A percentile compares a stretch with the other conserved stretches of the same genome.
Evolutionary conservation across 495 filamentous ascomycete species (phyloP).

Genomic region (Wilcoxina mikolae): DNA sequence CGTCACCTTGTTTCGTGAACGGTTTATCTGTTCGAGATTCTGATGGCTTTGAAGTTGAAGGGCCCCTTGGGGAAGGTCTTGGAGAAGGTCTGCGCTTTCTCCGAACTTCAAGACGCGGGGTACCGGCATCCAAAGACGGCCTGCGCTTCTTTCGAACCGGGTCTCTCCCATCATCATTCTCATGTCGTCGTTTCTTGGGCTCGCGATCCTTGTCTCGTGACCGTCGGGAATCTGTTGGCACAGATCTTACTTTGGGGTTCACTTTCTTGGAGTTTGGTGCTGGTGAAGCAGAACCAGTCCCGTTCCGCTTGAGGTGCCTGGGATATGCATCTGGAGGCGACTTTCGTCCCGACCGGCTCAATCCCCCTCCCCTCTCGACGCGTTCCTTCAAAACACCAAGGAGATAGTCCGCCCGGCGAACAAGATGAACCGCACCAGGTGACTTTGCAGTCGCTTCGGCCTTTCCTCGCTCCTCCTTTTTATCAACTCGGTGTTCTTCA

Average conservation of each 20-base stretch:
- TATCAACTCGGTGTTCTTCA: conserved; percentile 93
- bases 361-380: conserved; percentile 12
- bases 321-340: conserved; percentile 30
- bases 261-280: conserved; percentile 30
- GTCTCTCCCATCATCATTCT: conserved; percentile 23
- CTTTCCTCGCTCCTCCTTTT: conserved; percentile 78
- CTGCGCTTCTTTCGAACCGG: conserved; percentile 27
- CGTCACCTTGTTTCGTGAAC: conserved; percentile 4
- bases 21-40: conserved; percentile 2
- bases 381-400: conserved; percentile 68
- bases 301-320: conserved; percentile 23
- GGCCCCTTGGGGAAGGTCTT: conserved; percentile 13
- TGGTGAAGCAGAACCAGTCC: conserved; percentile 41
- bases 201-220: conserved; percentile 31
- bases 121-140: conserved; percentile 12
- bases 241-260: conserved; percentile 34
- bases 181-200: conserved; percentile 21
- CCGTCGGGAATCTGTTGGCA: conserved; percentile 34
- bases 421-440: conserved; percentile 88
- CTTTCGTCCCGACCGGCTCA: conserved; percentile 33
- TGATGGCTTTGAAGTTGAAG: conserved; percentile 5
- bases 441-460: conserved; percentile 73
- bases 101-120: conserved; percentile 12
- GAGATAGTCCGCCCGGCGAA: conserved; percentile 86
- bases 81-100: conserved; percentile 12